Percentiles rank a stretch among this genome's conserved stretches.
Evolutionary conservation across 495 filamentous ascomycete species (phyloP).

Genomic region (Podospora conica): DNA sequence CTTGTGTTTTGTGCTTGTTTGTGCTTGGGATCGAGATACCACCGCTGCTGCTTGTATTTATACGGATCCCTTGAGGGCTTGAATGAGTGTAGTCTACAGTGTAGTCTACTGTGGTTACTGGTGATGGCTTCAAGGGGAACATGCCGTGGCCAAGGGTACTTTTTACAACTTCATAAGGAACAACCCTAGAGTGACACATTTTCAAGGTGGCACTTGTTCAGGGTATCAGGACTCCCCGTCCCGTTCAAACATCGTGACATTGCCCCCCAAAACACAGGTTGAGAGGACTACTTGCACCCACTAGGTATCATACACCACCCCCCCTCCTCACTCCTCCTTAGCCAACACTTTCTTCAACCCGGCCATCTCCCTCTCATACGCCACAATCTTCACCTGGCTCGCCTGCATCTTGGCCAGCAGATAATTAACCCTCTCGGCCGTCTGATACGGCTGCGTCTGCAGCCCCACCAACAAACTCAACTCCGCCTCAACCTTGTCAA

Average conservation of each 20-base stretch:
- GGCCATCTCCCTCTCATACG: constrained; percentile 66
- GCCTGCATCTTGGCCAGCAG: constrained; percentile 62
- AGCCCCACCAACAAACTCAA: constrained; percentile 56
- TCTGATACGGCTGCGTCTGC: constrained; percentile 57
- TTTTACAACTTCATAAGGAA: too few relatives aligned
- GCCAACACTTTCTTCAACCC: constrained; percentile 59
- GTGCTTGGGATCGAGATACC: too few relatives aligned
- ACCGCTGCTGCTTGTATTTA: too few relatives aligned
- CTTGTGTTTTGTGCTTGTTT: too few relatives aligned
- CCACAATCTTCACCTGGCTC: constrained; percentile 69
- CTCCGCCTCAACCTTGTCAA: constrained; percentile 77
- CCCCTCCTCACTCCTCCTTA: constrained; percentile 10
- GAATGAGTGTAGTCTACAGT: too few relatives aligned
- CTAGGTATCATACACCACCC: background rate
- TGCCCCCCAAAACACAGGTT: background rate
- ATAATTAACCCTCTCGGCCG: constrained; percentile 57
- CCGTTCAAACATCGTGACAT: background rate
- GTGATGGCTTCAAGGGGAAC: too few relatives aligned
- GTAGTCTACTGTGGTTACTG: too few relatives aligned
- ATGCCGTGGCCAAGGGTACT: too few relatives aligned
- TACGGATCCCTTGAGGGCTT: too few relatives aligned
- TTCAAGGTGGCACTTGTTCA: background rate
- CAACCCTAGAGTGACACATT: too few relatives aligned
- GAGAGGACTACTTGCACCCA: background rate
- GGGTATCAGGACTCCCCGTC: background rate